Base-by-base conservation (phyloP, 768 basidiomycete genomes). In the Boletales sp. region DNA sequence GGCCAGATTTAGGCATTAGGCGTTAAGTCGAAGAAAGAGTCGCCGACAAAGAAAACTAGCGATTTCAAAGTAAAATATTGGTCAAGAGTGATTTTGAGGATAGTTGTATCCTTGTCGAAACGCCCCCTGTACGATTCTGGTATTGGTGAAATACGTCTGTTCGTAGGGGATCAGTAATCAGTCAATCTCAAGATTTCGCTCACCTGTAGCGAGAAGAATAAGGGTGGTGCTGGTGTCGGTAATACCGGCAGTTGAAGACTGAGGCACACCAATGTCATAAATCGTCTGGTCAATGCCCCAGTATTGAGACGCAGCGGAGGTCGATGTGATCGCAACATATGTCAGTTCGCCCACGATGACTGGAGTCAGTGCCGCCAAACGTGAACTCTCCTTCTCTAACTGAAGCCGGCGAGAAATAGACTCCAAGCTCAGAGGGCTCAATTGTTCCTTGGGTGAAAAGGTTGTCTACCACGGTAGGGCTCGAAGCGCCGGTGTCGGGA, bases 401-500 rank as follows among this genome's bases (percentile, higher is more conserved):
- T 3, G 24, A 24, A 24, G 24, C 24, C 3, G 24, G 24, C 24
- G 24, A 3, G 24, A 24, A 24, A 37, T 60, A 68, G 17, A 72
- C 51, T 14, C 66, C 66, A 45, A 71, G 48, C 5, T 61, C 50
- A 18, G 60, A 49, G 8, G 52, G 35, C n/a, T 31, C 35, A 43
- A 72, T 70, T 6, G 51, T 40, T 21, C 66, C 64, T 47, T 67
- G 64, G 14, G 31, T 36, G 51, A 53, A 64, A 4, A 70, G 64
- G 49, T 66, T 70, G 58, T 71, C 66, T 4, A 58, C 65, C 11
- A 72, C 69, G 15, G 71, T 72, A 9, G 67, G 62, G 27, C 67
- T 50, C 3, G 30, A 15, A 14, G n/a, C 31, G 24, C 24, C 24
- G 5, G 24, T 3, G 24, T 24, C 24, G 5, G 24, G 24, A 24